Evolutionary conservation across 768 basidiomycete species (phyloP).

Genomic region (Auricularia cornea): DNA sequence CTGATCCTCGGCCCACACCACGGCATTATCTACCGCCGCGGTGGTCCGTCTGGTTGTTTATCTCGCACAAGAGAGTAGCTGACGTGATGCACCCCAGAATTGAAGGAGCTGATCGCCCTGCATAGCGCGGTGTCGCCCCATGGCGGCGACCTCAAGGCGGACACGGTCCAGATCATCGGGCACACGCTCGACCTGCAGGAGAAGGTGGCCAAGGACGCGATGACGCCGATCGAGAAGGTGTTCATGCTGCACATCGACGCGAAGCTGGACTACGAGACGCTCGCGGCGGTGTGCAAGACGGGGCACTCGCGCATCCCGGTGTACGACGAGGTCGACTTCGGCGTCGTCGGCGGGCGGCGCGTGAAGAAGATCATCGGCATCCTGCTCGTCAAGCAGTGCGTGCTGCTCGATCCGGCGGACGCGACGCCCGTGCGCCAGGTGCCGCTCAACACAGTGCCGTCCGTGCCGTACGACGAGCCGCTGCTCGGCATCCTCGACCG

Average conservation of each 20-base stretch:
- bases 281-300: slow-evolving; percentile 66
- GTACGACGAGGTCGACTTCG: slow-evolving; percentile 58
- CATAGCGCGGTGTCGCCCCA: slow-evolving; percentile 60
- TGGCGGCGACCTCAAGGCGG: slow-evolving; percentile 78
- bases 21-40: slow-evolving; percentile 83
- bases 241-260: slow-evolving; percentile 88
- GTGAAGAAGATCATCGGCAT: slow-evolving; percentile 77
- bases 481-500: slow-evolving; percentile 77
- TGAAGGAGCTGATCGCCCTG: slow-evolving; percentile 87
- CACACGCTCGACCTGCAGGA: slow-evolving; percentile 81
- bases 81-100: slow-evolving; percentile 33
- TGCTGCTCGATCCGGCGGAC: slow-evolving; percentile 77
- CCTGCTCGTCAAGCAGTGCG: slow-evolving; percentile 81
- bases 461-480: slow-evolving; percentile 80
- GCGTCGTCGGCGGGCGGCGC: slow-evolving; percentile 12
- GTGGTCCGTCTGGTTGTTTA: slow-evolving; percentile 28
- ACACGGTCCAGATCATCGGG: slow-evolving; percentile 86
- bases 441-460: slow-evolving; percentile 78
- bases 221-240: slow-evolving; percentile 38
- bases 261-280: slow-evolving; percentile 68
- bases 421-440: slow-evolving; percentile 75
- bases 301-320: slow-evolving; percentile 83
- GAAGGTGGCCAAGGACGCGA: slow-evolving; percentile 61
- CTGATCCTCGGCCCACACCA: slow-evolving; percentile 73
- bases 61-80: not conserved